Conservation (phyloP, 2,329 filamentous ascomycete genomes). For the Passalora sequoiae region DNA sequence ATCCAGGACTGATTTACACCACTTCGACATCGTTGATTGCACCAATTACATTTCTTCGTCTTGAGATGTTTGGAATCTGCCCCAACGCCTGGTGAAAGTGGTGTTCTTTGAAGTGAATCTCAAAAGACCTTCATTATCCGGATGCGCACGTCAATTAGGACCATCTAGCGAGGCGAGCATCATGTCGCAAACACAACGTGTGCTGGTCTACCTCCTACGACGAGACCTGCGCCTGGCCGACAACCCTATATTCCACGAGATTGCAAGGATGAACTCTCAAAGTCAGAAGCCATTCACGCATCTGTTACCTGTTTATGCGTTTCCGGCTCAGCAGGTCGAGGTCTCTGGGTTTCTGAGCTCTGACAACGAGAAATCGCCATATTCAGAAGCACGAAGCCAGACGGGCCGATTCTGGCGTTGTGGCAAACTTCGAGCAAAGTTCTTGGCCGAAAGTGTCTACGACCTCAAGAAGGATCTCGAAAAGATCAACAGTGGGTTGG, state of each 20-base stretch:
- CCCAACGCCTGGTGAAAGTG: too few relatives aligned
- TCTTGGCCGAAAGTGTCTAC: slow-evolving; percentile 68
- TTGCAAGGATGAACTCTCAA: slow-evolving; percentile 47
- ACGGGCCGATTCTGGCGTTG: slow-evolving; percentile 67
- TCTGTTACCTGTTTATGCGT: slow-evolving; percentile 65
- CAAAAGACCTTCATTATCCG: too few relatives aligned
- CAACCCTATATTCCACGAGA: slow-evolving; percentile 65
- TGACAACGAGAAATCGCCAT: slow-evolving; percentile 54
- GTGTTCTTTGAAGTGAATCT: too few relatives aligned
- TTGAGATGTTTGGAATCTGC: not conserved
- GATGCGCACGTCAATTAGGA: not conserved
- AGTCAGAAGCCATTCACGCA: slow-evolving; percentile 52
- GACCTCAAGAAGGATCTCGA: slow-evolving; percentile 62
- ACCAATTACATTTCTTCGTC: not conserved
- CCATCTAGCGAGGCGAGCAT: not conserved
- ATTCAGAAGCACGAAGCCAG: slow-evolving; percentile 62
- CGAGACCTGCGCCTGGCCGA: slow-evolving; percentile 68
- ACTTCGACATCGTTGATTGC: too few relatives aligned
- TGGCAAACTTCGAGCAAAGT: slow-evolving; percentile 65
- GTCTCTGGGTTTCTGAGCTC: slow-evolving; percentile 64
- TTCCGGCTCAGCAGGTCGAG: slow-evolving; percentile 66
- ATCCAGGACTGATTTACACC: too few relatives aligned
- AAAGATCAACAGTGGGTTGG: slow-evolving; percentile 55
- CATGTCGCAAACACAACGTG: slow-evolving; percentile 29
- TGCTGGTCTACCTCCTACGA: slow-evolving; percentile 66